Conservation (phyloP, 495 filamentous ascomycete genomes). For the Chaetomium fimeti region DNA sequence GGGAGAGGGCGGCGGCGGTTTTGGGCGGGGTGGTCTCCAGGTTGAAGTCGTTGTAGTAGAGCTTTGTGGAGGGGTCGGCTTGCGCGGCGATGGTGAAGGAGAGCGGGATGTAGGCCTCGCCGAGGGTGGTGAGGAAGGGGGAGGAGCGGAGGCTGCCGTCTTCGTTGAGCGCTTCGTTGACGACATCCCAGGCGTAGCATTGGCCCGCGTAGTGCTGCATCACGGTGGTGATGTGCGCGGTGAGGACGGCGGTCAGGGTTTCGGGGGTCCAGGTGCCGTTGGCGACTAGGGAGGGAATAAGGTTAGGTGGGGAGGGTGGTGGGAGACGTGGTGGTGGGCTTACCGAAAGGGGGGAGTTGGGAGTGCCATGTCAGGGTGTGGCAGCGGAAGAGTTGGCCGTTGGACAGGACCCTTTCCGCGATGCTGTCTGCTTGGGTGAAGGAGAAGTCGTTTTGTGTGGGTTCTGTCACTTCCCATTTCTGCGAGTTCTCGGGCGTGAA, state of each 20-base stretch:
- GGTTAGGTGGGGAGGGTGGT: neutral
- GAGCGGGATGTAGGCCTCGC: conserved; percentile 45
- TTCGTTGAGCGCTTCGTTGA: conserved; percentile 54
- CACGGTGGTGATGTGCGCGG: conserved; percentile 50
- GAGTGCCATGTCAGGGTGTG: conserved; percentile 63
- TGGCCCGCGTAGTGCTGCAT: conserved; percentile 49
- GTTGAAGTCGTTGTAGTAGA: conserved; percentile 68
- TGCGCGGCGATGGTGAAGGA: conserved; percentile 46
- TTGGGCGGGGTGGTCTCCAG: conserved; percentile 54
- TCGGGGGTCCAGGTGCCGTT: conserved; percentile 56
- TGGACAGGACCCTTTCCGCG: conserved; percentile 45
- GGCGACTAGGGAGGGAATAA: conserved; percentile 39
- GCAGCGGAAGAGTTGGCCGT: conserved; percentile 55
- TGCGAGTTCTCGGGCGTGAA: conserved; percentile 58
- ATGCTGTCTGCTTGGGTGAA: conserved; percentile 51
- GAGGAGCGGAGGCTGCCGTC: conserved; percentile 41
- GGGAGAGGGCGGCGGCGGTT: conserved; percentile 41
- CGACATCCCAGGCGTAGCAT: conserved; percentile 52
- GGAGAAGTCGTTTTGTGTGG: conserved; percentile 43
- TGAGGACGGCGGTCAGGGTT: conserved; percentile 46
- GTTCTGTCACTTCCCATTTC: conserved; percentile 50
- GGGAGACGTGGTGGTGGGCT: neutral
- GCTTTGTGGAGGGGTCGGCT: conserved; percentile 34
- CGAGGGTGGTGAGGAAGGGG: conserved; percentile 43
- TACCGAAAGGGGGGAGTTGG: conserved; percentile 57